Evolutionary conservation across 1,139 yeast species (phyloP).

Genomic region (Saccharomycopsis hybrid): DNA sequence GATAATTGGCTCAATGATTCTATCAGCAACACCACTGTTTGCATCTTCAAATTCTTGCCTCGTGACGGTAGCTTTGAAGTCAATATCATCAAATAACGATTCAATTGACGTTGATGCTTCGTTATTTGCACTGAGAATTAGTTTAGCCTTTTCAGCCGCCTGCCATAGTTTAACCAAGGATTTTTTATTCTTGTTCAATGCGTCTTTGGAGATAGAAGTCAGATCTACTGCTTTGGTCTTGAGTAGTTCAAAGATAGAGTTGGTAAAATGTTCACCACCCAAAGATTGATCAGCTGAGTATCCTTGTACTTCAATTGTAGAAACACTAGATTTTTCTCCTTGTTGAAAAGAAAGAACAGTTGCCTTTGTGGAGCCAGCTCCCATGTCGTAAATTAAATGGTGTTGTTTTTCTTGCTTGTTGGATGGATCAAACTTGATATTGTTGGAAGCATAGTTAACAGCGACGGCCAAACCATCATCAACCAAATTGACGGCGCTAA

Average conservation of each 20-base stretch:
- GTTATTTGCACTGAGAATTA: constrained; percentile 76
- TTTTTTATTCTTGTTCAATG: constrained; percentile 45
- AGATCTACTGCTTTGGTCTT: constrained; percentile 47
- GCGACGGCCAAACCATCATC: constrained; percentile 94
- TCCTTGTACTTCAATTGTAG: constrained; percentile 58
- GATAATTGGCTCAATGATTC: constrained; percentile 41
- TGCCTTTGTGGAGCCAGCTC: constrained; percentile 88
- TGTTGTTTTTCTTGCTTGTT: constrained; percentile 43
- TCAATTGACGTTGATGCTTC: constrained; percentile 74
- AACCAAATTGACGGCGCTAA: constrained; percentile 59
- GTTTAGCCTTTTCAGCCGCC: constrained; percentile 83
- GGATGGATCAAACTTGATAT: constrained; percentile 21
- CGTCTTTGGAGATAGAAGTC: constrained; percentile 32
- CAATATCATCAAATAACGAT: constrained; percentile 60
- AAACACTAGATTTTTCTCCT: constrained; percentile 33
- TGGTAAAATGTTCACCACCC: constrained; percentile 75
- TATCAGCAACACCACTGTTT: constrained; percentile 37
- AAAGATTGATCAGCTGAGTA: constrained; percentile 58
- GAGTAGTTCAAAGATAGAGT: constrained; percentile 54
- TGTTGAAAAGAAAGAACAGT: constrained; percentile 60
- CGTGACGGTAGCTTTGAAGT: constrained; percentile 58
- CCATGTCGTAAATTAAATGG: constrained; percentile 80
- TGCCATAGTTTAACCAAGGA: constrained; percentile 65
- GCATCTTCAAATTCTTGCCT: constrained; percentile 73
- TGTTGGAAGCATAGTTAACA: constrained; percentile 52